Evolutionary conservation across 345 rosid genomes (phyloP), one percentile per base, ranked within the genome.

Genomic region (Microcos paniculata): DNA sequence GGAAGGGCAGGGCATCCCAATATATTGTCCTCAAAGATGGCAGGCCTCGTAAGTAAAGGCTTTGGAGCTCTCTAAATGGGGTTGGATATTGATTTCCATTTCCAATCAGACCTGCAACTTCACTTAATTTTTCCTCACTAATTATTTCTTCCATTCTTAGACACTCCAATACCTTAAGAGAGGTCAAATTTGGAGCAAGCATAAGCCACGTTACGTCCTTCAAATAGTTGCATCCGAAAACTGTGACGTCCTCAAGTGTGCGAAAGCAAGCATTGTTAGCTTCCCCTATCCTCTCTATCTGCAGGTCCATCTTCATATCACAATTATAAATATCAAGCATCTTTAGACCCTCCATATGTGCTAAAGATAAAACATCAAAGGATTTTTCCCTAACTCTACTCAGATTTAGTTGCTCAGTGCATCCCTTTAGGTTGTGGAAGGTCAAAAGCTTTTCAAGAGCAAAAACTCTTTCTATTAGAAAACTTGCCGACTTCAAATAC

Each of bases 11-110:
- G 45, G 45, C 45, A 42, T 42, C 45, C 10, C 45, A 4, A 1
- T 42, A 77, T 75, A 83, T 75, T 56, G n/a, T 6, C 45, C 8
- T 42, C 45, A 42, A 42, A 5, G 9, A 8, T 42, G 11, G 45
- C 8, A 42, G 1, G 1, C 8, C 10, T 6, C 1, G 10, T 6
- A 42, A 42, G 8, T 1, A 1, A 42, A 42, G 45, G 10, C 9
- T 42, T 42, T 42, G 10, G 9, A 42, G 45, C 11, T 42, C 8
- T 6, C 9, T 9, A 42, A 42, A 42, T 42, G 45, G 45, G 10
- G 0, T 42, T 42, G 0, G 45, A 10, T 42, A 9, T 9, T 7
- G 45, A 67, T 14, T 21, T 42, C n/a, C n/a, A n/a, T n/a, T n/a
- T n/a, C 45, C 45, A 42, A 6, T 1, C 11, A 42, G 9, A 42